Evolutionary conservation across 768 basidiomycete genomes (phyloP).

Genomic region (Calocybe gangraenosa): DNA sequence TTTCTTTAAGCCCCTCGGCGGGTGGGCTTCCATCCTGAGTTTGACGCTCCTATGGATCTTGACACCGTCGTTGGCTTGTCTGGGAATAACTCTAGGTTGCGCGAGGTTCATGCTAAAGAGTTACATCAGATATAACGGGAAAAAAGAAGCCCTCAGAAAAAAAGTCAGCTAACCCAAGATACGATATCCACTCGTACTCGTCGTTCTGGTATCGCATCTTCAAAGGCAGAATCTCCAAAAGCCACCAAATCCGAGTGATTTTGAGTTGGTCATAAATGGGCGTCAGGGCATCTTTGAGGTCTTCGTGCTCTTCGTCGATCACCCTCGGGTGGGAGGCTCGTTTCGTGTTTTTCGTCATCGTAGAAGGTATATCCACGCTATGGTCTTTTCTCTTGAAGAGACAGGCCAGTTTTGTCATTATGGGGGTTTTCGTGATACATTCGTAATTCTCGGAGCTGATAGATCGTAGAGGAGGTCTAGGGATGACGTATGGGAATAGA

Average conservation of each 20-base stretch:
- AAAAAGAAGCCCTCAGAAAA: not conserved
- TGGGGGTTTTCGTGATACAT: not conserved
- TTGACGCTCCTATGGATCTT: constrained; percentile 47
- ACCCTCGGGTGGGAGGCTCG: not conserved
- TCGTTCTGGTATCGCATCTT: constrained; percentile 29
- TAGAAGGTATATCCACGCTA: too few relatives aligned
- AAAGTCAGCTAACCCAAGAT: constrained; percentile 13
- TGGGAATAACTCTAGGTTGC: constrained; percentile 32
- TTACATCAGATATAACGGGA: not conserved
- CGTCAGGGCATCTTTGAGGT: constrained; percentile 44
- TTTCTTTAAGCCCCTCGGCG: constrained; percentile 16
- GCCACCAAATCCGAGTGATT: constrained; percentile 48
- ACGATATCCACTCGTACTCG: constrained; percentile 24
- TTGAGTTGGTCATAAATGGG: constrained; percentile 49
- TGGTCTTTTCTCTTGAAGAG: constrained; percentile 5
- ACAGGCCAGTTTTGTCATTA: not conserved
- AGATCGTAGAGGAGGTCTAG: constrained; percentile 27
- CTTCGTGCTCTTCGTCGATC: constrained; percentile 44
- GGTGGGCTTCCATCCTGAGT: constrained; percentile 48
- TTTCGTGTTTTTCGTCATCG: too few relatives aligned
- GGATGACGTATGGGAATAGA: constrained; percentile 32
- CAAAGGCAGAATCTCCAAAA: constrained; percentile 45
- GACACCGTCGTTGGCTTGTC: constrained; percentile 30
- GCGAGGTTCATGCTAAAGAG: constrained; percentile 29
- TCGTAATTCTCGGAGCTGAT: constrained; percentile 7